phyloP scores from a whole-genome alignment of 257 asterid genomes.

The Solanum sejunctum region DNA sequence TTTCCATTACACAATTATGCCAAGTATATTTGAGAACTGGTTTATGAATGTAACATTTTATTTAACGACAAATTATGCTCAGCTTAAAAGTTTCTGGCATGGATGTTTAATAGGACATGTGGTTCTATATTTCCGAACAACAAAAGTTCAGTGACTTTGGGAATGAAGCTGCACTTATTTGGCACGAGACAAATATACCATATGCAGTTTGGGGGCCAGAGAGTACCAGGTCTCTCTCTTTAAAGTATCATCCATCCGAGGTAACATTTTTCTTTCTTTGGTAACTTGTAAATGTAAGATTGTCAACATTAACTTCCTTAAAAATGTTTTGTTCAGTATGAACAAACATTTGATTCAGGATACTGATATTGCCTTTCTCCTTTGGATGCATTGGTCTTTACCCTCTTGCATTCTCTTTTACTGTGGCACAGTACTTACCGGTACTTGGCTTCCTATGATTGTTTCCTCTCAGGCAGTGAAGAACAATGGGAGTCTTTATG shows the following conservation, averaged over 20 bases:
- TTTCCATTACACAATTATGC: not conserved
- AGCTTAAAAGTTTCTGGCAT: not conserved
- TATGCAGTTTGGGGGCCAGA: constrained; percentile 89
- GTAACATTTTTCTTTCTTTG: constrained; percentile 11
- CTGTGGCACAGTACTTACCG: not conserved
- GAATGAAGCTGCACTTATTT: constrained; percentile 65
- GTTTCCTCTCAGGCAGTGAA: constrained; percentile 46
- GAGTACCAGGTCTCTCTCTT: constrained; percentile 58
- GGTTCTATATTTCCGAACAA: constrained; percentile 75
- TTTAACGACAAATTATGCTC: not conserved
- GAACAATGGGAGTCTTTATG: constrained; percentile 86
- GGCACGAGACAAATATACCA: constrained; percentile 96
- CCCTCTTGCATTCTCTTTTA: not conserved
- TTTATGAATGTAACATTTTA: not conserved
- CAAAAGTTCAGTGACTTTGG: constrained; percentile 69
- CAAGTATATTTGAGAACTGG: not conserved
- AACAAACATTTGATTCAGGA: not conserved
- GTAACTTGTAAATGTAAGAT: not conserved
- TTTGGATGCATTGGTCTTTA: not conserved
- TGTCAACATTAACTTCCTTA: not conserved
- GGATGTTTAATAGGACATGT: constrained; percentile 65
- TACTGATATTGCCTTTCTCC: not conserved
- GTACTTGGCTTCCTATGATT: not conserved
- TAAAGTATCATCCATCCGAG: constrained; percentile 78
- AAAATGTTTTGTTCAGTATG: not conserved